Base-by-base conservation (phyloP, 31 red algal genomes). In the Bonnemaisonia californica region DNA sequence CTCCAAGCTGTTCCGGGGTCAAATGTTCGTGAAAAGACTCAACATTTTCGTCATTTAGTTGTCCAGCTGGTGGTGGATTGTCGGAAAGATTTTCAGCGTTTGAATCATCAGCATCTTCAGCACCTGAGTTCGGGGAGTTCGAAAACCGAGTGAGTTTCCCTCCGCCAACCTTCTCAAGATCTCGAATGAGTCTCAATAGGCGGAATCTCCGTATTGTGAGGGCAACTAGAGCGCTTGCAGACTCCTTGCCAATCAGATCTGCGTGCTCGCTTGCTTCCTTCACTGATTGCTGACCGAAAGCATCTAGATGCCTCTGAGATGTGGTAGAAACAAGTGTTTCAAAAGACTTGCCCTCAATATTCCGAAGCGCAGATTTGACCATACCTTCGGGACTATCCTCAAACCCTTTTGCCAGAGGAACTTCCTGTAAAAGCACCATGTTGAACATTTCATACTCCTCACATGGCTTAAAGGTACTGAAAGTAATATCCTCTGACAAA, bases 161-260 rank as follows among this genome's bases (percentile, higher is more conserved):
- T 22, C 74, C 74, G 3, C 51, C 74, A 3, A 77, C 74, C 33
- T 77, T 77, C 37, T 56, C 74, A 8, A 77, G 32, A 29, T 77
- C 74, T 7, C 26, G 22, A 35, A 77, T 61, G 54, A 77, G 74
- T 11, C 54, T 27, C 27, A 4, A 4, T 33, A 77, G 24, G 3
- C 74, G 45, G 16, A 30, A 12, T 77, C 35, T 77, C 13, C 74
- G 74, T 3, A 77, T 31, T 21, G 33, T 34, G 7, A 62, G n/a
- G 29, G 22, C 12, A 22, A 77, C 74, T 2, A 77, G 21, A 54
- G n/a, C 27, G 27, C 41, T 26, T 0, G 69, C 33, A 39, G 69
- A 19, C 0, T 74, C 41, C 21, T 55, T 74, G 22, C 45, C 69
- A 23, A 74, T 22, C 21, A 23, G 24, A n/a, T 27, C 24, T 30